Evolutionary conservation across 2,329 filamentous ascomycete species (phyloP).

Genomic region (Lachnellula cervina): DNA sequence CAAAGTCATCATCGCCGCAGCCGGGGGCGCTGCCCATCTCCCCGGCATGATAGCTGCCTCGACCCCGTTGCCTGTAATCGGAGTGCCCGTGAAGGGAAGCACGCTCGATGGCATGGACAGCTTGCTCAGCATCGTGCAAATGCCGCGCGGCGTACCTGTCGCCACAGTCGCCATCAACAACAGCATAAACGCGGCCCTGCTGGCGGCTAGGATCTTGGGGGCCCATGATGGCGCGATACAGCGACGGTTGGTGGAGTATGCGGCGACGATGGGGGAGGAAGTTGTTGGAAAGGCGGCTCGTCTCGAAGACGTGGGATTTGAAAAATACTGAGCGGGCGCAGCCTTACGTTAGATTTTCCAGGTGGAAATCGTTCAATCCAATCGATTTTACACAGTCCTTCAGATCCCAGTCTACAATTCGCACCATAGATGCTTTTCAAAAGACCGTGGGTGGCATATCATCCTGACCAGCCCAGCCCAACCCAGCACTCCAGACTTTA

Average conservation of each 20-base stretch:
- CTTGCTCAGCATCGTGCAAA: slow-evolving; percentile 69
- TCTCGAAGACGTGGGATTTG: slow-evolving; percentile 52
- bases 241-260: slow-evolving; percentile 55
- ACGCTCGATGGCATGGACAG: slow-evolving; percentile 68
- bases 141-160: slow-evolving; percentile 68
- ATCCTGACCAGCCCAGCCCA: too few species aligned
- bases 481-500: too few species aligned
- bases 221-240: slow-evolving; percentile 51
- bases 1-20: slow-evolving; percentile 47
- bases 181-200: slow-evolving; percentile 68
- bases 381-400: too few species aligned
- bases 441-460: too few species aligned
- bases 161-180: slow-evolving; percentile 78
- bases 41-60: slow-evolving; percentile 72
- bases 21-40: slow-evolving; percentile 69
- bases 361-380: too few species aligned
- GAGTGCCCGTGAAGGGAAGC: slow-evolving; percentile 71
- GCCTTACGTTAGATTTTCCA: not conserved
- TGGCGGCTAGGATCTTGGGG: slow-evolving; percentile 66
- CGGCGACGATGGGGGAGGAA: slow-evolving; percentile 58
- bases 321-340: slow-evolving; percentile 39
- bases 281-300: slow-evolving; percentile 60
- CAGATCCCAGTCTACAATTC: too few species aligned
- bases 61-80: slow-evolving; percentile 69
- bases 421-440: too few species aligned